Conservation (phyloP, 2,329 filamentous ascomycete genomes). For the Colletotrichum paranaense region DNA sequence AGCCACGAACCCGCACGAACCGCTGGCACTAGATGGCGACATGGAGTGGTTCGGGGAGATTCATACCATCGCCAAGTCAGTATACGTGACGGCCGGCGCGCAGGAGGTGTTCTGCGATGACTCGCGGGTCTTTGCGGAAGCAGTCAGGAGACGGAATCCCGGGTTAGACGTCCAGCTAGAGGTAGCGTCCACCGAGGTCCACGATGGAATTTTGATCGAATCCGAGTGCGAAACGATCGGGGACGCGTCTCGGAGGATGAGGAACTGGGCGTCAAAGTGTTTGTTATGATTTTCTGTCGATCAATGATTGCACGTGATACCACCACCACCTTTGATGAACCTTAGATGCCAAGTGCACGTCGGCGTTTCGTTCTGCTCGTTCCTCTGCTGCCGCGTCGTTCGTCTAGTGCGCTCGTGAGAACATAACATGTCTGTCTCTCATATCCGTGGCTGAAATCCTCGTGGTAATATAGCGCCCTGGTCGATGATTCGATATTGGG, state of each 20-base stretch:
- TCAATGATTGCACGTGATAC: neutral
- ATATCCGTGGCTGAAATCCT: neutral
- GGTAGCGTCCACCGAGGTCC: neutral
- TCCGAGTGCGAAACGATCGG: neutral
- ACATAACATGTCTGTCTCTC: neutral
- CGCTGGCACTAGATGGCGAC: neutral
- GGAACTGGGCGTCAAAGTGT: neutral
- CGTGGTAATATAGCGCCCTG: neutral
- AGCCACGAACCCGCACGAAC: neutral
- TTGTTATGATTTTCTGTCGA: neutral
- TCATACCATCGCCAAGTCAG: neutral
- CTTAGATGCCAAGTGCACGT: neutral
- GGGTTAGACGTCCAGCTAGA: neutral
- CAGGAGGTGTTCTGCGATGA: conserved; percentile 1
- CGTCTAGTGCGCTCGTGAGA: neutral
- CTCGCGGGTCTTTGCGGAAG: neutral
- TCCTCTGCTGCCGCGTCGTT: neutral
- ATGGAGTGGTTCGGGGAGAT: conserved; percentile 2
- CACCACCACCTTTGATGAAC: neutral
- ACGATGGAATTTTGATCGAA: conserved; percentile 5
- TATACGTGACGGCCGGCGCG: neutral
- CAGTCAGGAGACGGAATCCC: neutral
- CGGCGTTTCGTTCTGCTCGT: neutral
- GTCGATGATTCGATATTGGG: neutral
- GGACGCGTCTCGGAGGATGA: neutral